Evolutionary conservation across 2,329 filamentous ascomycete genomes (phyloP).

Genomic region (Alternaria incomplexa): DNA sequence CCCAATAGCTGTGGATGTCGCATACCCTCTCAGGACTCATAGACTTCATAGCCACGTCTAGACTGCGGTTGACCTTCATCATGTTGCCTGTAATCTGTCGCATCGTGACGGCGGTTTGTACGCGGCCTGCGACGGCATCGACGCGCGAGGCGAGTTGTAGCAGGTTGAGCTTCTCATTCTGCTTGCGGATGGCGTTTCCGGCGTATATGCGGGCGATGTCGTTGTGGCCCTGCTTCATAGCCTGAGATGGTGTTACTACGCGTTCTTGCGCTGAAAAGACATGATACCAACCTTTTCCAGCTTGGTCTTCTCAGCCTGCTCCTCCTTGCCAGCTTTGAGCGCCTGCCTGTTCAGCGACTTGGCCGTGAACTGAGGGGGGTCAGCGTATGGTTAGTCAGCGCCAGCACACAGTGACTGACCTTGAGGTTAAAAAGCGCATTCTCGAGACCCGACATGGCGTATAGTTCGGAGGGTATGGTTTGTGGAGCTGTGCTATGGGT

Average conservation of each 20-base stretch:
- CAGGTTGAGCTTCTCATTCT: slow-evolving; percentile 67
- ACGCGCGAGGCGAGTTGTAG: slow-evolving; percentile 63
- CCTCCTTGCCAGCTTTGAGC: slow-evolving; percentile 66
- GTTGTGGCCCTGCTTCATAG: slow-evolving; percentile 64
- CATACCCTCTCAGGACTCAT: slow-evolving; percentile 68
- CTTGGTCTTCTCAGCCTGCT: slow-evolving; percentile 66
- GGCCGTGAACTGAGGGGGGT: slow-evolving; percentile 61
- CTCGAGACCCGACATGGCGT: slow-evolving; percentile 64
- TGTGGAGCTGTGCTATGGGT: slow-evolving; percentile 12
- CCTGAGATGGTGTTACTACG: slow-evolving; percentile 47
- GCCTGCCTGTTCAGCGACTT: slow-evolving; percentile 69
- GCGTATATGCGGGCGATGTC: slow-evolving; percentile 70
- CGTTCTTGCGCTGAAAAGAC: background rate
- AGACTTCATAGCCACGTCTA: slow-evolving; percentile 67
- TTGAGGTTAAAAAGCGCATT: slow-evolving; percentile 69
- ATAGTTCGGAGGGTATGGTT: slow-evolving; percentile 6
- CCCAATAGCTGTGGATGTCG: background rate
- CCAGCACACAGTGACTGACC: slow-evolving; percentile 44
- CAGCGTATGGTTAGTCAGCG: slow-evolving; percentile 19
- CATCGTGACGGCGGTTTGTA: slow-evolving; percentile 70
- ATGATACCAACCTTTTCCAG: slow-evolving; percentile 60
- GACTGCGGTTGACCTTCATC: slow-evolving; percentile 67
- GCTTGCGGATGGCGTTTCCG: slow-evolving; percentile 67
- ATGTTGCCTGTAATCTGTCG: slow-evolving; percentile 65
- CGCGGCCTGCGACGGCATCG: slow-evolving; percentile 64